Evolutionary conservation across 176 grass and related monocot species (phyloP).

Genomic region (Leersia perrieri): DNA sequence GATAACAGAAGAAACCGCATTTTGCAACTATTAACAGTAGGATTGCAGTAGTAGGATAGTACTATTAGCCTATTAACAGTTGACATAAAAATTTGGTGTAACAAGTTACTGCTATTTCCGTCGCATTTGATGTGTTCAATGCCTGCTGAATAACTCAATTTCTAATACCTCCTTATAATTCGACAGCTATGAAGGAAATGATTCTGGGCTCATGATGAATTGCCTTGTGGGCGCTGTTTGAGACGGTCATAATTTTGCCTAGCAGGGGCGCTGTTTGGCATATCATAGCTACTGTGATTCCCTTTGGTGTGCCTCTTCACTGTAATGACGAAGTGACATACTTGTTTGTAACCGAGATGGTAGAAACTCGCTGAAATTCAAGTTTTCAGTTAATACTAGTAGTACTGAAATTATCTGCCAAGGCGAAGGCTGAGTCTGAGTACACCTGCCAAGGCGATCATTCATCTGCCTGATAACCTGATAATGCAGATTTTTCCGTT

Average conservation of each 20-base stretch:
- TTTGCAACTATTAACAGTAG: background rate
- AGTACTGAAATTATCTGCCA: too few species aligned
- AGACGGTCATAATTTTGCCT: background rate
- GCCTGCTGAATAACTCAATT: background rate
- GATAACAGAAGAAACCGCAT: background rate
- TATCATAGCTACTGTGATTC: background rate
- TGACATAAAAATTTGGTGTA: background rate
- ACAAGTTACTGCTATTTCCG: background rate
- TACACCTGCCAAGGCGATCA: background rate
- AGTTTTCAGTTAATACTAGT: too few species aligned
- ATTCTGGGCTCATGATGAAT: background rate
- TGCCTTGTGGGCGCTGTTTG: background rate
- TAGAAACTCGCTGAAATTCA: too few species aligned
- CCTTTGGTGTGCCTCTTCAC: background rate
- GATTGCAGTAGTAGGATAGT: background rate
- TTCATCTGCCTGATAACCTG: background rate
- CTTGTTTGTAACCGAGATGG: background rate
- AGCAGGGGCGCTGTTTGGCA: too few species aligned
- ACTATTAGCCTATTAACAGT: background rate
- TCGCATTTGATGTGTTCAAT: constrained; percentile 20
- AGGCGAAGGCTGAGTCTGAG: too few species aligned
- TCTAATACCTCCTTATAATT: background rate
- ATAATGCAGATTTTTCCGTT: too few species aligned
- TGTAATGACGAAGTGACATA: background rate
- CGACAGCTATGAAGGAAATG: background rate